Percentiles rank a stretch among this genome's conserved stretches.
These are phyloP conservation scores for Leucosporidium creatinivorum DNA, from an alignment of 768 basidiomycete genomes.

Conservation along the genomic window DNA sequence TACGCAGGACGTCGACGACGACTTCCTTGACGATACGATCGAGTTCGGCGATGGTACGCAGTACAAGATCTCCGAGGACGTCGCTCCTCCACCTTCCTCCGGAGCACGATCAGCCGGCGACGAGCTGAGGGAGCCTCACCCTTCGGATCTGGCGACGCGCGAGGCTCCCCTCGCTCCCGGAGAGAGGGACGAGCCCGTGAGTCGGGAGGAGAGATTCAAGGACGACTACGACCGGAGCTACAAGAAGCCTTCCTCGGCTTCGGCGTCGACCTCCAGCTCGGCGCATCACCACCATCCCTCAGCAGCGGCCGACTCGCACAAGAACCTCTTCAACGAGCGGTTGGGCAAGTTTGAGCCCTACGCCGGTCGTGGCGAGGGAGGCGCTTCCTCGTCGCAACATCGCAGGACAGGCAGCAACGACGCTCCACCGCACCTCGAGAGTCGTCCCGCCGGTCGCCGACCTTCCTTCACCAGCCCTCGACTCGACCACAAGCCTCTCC, in stretches of 20 bases:
- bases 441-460: not conserved
- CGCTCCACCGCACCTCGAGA: slow-evolving; percentile 13
- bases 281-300: not conserved
- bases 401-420: not conserved
- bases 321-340: slow-evolving; percentile 90
- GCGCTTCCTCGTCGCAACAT: slow-evolving; percentile 4
- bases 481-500: not conserved
- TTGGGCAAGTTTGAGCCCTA: slow-evolving; percentile 85
- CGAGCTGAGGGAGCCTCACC: slow-evolving; percentile 38
- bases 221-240: slow-evolving; percentile 95
- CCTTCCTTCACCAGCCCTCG: slow-evolving; percentile 19
- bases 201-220: slow-evolving; percentile 78
- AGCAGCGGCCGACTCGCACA: slow-evolving; percentile 40
- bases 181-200: slow-evolving; percentile 49
- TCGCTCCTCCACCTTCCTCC: slow-evolving; percentile 11
- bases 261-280: slow-evolving; percentile 14
- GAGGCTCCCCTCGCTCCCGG: slow-evolving; percentile 26
- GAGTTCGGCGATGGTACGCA: slow-evolving; percentile 94
- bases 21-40: slow-evolving; percentile 78
- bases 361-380: slow-evolving; percentile 27
- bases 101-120: slow-evolving; percentile 15
- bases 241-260: slow-evolving; percentile 53
- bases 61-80: slow-evolving; percentile 60
- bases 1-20: slow-evolving; percentile 69
- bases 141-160: slow-evolving; percentile 16